Conservation (phyloP, 2,329 filamentous ascomycete genomes). For the Aspergillus viridinutans region DNA sequence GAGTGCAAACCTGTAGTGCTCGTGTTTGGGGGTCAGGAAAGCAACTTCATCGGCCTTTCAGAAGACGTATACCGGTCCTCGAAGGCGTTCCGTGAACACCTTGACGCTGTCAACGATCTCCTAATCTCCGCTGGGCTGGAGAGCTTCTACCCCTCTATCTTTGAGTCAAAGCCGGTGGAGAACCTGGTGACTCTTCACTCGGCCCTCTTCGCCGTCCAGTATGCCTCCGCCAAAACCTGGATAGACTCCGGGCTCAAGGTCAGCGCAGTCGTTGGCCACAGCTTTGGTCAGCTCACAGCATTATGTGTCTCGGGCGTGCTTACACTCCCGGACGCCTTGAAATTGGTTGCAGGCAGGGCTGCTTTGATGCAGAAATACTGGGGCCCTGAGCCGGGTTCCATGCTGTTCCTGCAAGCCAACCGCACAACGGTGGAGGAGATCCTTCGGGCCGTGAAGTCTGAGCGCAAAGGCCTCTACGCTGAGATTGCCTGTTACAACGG, state of each 20-base stretch:
- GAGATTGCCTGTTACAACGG: background rate
- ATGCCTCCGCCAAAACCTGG: background rate
- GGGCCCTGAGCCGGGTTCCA: background rate
- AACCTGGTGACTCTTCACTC: background rate
- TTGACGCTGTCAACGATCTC: too few relatives aligned
- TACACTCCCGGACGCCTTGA: background rate
- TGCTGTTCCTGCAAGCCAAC: background rate
- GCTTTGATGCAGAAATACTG: background rate
- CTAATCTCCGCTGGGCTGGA: too few relatives aligned
- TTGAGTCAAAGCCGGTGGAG: background rate
- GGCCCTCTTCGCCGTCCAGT: background rate
- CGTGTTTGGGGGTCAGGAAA: too few relatives aligned
- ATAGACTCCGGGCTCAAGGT: background rate
- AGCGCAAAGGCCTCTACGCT: too few relatives aligned
- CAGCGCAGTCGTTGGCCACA: background rate
- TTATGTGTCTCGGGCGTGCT: background rate
- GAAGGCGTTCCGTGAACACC: too few relatives aligned
- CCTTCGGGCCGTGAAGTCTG: background rate
- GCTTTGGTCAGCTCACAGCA: background rate
- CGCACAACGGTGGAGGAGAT: background rate
- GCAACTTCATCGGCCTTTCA: too few relatives aligned
- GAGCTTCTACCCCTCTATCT: background rate
- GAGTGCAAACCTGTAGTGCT: too few relatives aligned
- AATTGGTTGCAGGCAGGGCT: too few relatives aligned
- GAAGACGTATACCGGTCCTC: too few relatives aligned